Evolutionary conservation across 495 filamentous ascomycete species (phyloP), one percentile per base, ranked within the genome.

Genomic region (Xylaria flabelliformis): DNA sequence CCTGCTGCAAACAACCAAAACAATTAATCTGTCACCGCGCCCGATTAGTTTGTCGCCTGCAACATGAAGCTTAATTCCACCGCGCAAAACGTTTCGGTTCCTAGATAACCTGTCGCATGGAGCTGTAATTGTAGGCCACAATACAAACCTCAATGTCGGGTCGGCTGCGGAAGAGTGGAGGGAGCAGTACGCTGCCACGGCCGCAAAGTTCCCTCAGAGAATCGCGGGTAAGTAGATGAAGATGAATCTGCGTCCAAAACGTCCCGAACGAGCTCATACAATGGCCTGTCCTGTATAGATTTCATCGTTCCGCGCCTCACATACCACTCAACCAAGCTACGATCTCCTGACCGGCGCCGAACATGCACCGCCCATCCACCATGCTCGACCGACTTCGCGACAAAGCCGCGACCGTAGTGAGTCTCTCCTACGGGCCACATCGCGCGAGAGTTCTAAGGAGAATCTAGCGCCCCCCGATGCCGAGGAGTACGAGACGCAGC

Each of bases 341-440:
- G 90, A 91, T 75, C 83, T 92, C 74, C 75, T 90, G 15, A 86
- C 86, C 42, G 90, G 90, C 58, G 82, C 82, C 83, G 51, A 81
- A 69, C 69, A 80, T 62, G 77, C 53, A 61, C 74, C 78, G 48
- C n/a, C 74, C 77, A 21, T 74, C 50, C 79, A 46, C 63, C 74
- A 80, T 81, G 79, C 62, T 72, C 42, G 82, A 50, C 76, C 82
- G 5, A 62, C 76, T 24, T 83, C 82, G 21, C 76, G 81, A 74
- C 77, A 83, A 69, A 79, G 75, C 71, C 73, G 59, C 8, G 70
- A 24, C 19, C 34, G 61, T n/a, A 72, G 72, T 21, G 73, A 79
- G 17, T 80, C 81, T 17, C 81, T 50, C 71, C 82, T 58, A 73
- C 82, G 69, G 62, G 79, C 66, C 62, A 78, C 63, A 73, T 83